phyloP scores from a whole-genome alignment of 192 early-diverging fungal species.

The Coemansia biformis region DNA sequence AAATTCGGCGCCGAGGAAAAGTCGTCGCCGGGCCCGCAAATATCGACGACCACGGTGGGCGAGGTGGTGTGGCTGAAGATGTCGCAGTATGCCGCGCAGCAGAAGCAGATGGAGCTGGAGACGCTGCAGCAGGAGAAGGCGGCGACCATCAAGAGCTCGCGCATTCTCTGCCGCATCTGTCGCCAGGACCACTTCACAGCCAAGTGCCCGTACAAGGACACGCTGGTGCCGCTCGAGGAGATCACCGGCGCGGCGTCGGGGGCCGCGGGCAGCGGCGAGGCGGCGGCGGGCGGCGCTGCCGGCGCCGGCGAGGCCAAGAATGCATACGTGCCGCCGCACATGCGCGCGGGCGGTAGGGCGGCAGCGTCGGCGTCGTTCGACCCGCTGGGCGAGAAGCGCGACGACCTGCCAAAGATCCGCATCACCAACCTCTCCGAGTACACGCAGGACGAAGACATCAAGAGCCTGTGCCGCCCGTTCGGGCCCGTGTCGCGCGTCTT shows the following conservation, averaged over 20 bases:
- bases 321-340: slow-evolving; percentile 85
- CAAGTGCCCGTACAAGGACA: slow-evolving; percentile 98
- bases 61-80: slow-evolving; percentile 86
- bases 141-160: slow-evolving; percentile 63
- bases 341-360: slow-evolving; percentile 62
- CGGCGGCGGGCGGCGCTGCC: not conserved
- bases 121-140: slow-evolving; percentile 55
- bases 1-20: slow-evolving; percentile 90
- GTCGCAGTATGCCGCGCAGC: slow-evolving; percentile 51
- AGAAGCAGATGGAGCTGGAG: slow-evolving; percentile 61
- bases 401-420: slow-evolving; percentile 71
- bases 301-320: slow-evolving; percentile 44
- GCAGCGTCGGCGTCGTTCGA: slow-evolving; percentile 17
- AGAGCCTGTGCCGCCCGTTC: slow-evolving; percentile 82
- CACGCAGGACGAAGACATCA: slow-evolving; percentile 80
- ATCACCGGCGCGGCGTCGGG: slow-evolving; percentile 37
- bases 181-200: slow-evolving; percentile 94
- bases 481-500: slow-evolving; percentile 79
- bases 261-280: not conserved
- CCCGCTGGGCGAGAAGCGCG: slow-evolving; percentile 51
- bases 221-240: slow-evolving; percentile 73
- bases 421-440: slow-evolving; percentile 97
- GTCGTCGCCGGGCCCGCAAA: slow-evolving; percentile 75
- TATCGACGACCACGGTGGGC: slow-evolving; percentile 80
- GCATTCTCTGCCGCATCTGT: slow-evolving; percentile 91